Percentiles rank a stretch among this genome's conserved stretches.
Conservation (phyloP, 331 rosid genomes). For the Saraca asoca region DNA sequence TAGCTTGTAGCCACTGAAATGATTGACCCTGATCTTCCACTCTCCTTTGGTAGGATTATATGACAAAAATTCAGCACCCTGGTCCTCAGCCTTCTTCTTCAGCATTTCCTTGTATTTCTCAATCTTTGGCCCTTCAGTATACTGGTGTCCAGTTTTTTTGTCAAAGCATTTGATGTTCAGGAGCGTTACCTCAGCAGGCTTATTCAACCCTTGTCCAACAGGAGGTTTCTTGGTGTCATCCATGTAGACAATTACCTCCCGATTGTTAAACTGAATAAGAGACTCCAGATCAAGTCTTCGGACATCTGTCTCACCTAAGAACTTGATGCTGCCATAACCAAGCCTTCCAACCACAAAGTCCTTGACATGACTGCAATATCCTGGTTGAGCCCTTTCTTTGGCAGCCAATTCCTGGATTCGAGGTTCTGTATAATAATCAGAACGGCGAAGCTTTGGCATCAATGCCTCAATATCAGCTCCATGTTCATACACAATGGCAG, state of each 20-base stretch:
- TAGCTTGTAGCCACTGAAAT: conserved; percentile 72
- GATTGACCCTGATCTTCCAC: conserved; percentile 90
- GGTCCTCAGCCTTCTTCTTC: conserved; percentile 85
- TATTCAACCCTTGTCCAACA: conserved; percentile 95
- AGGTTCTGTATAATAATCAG: conserved; percentile 92
- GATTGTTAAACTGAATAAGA: conserved; percentile 82
- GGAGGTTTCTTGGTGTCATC: conserved; percentile 94
- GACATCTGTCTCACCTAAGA: conserved; percentile 91
- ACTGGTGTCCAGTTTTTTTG: conserved; percentile 72
- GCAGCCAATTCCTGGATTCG: conserved; percentile 92
- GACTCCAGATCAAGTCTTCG: conserved; percentile 89
- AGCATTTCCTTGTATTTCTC: conserved; percentile 91
- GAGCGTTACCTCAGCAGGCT: conserved; percentile 94
- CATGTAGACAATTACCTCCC: conserved; percentile 91
- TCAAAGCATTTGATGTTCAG: conserved; percentile 87
- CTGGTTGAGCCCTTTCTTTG: conserved; percentile 93
- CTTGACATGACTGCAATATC: conserved; percentile 81
- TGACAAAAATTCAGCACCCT: conserved; percentile 93
- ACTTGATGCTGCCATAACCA: conserved; percentile 87
- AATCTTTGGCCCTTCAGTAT: conserved; percentile 70
- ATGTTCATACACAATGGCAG: conserved; percentile 93
- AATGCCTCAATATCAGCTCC: conserved; percentile 95
- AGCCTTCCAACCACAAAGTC: conserved; percentile 91
- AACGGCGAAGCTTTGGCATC: conserved; percentile 92
- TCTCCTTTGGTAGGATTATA: conserved; percentile 78